Conservation (phyloP, 1,139 yeast genomes). For the Candida anutae region DNA sequence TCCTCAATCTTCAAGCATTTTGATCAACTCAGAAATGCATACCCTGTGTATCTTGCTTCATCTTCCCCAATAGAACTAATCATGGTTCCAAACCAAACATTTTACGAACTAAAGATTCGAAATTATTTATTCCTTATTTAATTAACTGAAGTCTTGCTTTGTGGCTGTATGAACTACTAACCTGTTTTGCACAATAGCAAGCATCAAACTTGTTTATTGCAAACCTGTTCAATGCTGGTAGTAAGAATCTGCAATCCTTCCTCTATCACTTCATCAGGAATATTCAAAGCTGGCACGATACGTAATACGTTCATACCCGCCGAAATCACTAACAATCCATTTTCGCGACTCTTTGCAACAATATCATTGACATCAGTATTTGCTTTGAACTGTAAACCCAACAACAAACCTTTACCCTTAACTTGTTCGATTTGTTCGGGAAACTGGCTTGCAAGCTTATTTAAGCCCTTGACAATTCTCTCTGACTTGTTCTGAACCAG, state of each 20-base stretch:
- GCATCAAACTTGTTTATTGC: too few relatives aligned
- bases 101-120: too few relatives aligned
- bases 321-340: constrained; percentile 76
- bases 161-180: too few relatives aligned
- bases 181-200: too few relatives aligned
- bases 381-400: constrained; percentile 68
- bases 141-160: too few relatives aligned
- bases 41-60: too few relatives aligned
- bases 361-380: constrained; percentile 57
- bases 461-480: constrained; percentile 43
- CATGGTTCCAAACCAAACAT: too few relatives aligned
- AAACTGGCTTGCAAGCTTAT: constrained; percentile 43
- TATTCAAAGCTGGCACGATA: constrained; percentile 87
- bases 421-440: constrained; percentile 56
- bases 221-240: constrained; percentile 27
- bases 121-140: too few relatives aligned
- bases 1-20: too few relatives aligned
- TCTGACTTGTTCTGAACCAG: constrained; percentile 55
- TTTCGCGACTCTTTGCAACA: constrained; percentile 61
- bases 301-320: constrained; percentile 90
- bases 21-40: too few relatives aligned
- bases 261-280: constrained; percentile 57
- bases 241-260: constrained; percentile 67
- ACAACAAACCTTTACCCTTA: constrained; percentile 81
- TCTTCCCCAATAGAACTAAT: too few relatives aligned